Conservation (phyloP, 2,329 filamentous ascomycete species). For the Diaporthe sp. region DNA sequence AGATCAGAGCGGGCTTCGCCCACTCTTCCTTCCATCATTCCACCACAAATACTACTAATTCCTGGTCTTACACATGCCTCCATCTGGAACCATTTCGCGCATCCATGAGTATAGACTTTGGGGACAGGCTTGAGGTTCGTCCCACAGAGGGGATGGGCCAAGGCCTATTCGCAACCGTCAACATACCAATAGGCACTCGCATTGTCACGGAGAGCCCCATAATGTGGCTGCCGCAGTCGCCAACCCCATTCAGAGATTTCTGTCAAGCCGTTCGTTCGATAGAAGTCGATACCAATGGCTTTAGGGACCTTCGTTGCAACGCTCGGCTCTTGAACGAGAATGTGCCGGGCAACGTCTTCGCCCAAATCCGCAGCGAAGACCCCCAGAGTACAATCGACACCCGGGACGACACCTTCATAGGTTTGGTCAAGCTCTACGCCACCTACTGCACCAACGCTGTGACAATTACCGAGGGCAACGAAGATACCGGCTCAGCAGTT, state of each 20-base stretch:
- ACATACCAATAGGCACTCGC: conserved; percentile 12
- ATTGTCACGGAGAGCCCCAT: conserved; percentile 13
- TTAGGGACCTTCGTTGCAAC: not conserved
- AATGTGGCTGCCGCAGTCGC: not conserved
- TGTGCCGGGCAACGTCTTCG: not conserved
- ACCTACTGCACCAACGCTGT: conserved; percentile 10
- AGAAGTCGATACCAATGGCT: not conserved
- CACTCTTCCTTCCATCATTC: not conserved
- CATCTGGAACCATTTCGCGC: not conserved
- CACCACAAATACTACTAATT: not conserved
- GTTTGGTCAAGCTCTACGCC: not conserved
- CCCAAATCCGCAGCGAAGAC: not conserved
- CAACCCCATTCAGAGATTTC: not conserved
- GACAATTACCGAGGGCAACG: not conserved
- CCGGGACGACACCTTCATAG: not conserved
- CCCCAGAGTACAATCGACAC: not conserved
- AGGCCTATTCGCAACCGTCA: conserved; percentile 14
- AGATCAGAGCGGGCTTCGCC: not conserved
- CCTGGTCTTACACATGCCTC: not conserved
- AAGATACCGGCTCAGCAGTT: not conserved
- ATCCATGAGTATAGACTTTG: not conserved
- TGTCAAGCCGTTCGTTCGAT: not conserved
- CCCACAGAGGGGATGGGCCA: not conserved
- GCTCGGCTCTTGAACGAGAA: not conserved
- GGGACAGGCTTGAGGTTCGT: not conserved